phyloP scores from a whole-genome alignment of 176 grass and related monocot genomes.

The Chrysopogon serrulatus region DNA sequence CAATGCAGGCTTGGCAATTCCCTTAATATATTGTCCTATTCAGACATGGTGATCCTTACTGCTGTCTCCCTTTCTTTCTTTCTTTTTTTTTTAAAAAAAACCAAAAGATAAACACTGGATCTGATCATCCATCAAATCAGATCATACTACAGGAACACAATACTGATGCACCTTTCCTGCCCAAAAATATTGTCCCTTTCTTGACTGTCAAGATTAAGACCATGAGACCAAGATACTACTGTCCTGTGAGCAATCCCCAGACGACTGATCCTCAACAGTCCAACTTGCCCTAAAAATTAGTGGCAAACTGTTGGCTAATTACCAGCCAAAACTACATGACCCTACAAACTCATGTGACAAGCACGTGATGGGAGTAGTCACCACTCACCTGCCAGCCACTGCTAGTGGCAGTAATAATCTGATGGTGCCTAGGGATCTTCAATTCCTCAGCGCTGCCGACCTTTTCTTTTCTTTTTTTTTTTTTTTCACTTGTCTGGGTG shows the following conservation, averaged over 20 bases:
- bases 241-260: slow-evolving; percentile 23
- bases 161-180: neutral
- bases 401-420: slow-evolving; percentile 15
- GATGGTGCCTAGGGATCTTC: slow-evolving; percentile 45
- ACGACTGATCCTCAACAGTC: neutral
- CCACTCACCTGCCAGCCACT: slow-evolving; percentile 1
- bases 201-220: slow-evolving; percentile 19
- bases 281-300: slow-evolving; percentile 16
- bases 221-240: slow-evolving; percentile 40
- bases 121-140: neutral
- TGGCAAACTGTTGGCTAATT: slow-evolving; percentile 19
- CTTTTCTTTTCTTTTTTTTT: neutral
- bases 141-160: neutral
- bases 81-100: neutral
- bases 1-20: slow-evolving; percentile 19
- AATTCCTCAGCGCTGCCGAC: slow-evolving; percentile 20
- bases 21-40: neutral
- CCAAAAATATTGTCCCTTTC: neutral
- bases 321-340: slow-evolving; percentile 19
- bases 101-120: neutral
- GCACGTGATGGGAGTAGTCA: slow-evolving; percentile 35
- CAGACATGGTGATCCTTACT: slow-evolving; percentile 8
- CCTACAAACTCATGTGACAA: slow-evolving; percentile 27
- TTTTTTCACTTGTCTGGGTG: slow-evolving; percentile 23
- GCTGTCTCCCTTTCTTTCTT: neutral